Evolutionary conservation across 495 filamentous ascomycete species (phyloP).

Genomic region (Penicillium verhagenii): DNA sequence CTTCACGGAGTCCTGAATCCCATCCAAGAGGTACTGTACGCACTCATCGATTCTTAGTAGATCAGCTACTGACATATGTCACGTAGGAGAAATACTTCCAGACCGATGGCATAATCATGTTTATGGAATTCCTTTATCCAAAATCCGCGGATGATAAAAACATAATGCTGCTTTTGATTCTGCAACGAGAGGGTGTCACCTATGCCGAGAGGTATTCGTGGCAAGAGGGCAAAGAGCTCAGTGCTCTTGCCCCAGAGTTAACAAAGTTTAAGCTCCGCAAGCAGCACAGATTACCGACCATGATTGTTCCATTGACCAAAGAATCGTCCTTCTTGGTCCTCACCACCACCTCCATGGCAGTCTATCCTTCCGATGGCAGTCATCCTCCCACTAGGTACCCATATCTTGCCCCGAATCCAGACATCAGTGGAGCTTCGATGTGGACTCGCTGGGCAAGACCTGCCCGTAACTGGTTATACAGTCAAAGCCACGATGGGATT

Average conservation of each 20-base stretch:
- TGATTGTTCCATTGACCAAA: constrained; percentile 68
- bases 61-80: not conserved
- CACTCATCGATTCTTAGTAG: constrained; percentile 56
- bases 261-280: constrained; percentile 51
- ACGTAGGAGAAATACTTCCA: constrained; percentile 53
- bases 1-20: constrained; percentile 31
- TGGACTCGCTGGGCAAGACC: constrained; percentile 72
- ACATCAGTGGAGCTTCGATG: constrained; percentile 31
- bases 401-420: constrained; percentile 27
- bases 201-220: constrained; percentile 74
- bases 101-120: constrained; percentile 72
- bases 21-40: constrained; percentile 35
- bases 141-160: constrained; percentile 54
- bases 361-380: constrained; percentile 51
- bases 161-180: constrained; percentile 74
- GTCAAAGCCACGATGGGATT: constrained; percentile 63
- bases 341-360: constrained; percentile 54
- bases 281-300: constrained; percentile 60
- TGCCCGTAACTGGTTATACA: constrained; percentile 56
- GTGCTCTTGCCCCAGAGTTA: constrained; percentile 38
- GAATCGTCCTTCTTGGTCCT: constrained; percentile 64
- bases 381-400: constrained; percentile 37
- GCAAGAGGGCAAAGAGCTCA: constrained; percentile 48
- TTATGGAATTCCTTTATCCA: constrained; percentile 85
- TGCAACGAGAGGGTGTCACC: constrained; percentile 58